phyloP scores from a whole-genome alignment of 75 land plant genomes.

The Pinus tabuliformis region DNA sequence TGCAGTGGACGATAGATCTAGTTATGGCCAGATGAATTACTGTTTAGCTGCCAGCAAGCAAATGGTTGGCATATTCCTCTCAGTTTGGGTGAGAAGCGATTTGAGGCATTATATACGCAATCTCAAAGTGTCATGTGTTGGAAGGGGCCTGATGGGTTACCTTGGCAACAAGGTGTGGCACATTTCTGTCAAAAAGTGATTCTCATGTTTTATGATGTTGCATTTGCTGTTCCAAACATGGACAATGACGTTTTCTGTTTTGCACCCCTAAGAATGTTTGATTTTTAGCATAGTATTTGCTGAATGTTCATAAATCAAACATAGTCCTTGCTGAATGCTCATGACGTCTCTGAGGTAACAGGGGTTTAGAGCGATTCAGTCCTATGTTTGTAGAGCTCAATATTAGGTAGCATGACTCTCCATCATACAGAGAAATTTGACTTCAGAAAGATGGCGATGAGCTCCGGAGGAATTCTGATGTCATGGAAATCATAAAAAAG shows the following conservation, averaged over 20 bases:
- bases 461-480: slow-evolving; percentile 66
- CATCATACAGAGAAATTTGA: slow-evolving; percentile 65
- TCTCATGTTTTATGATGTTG: background rate
- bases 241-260: background rate
- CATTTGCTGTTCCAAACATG: background rate
- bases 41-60: slow-evolving; percentile 83
- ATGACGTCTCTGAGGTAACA: background rate
- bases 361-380: background rate
- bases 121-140: slow-evolving; percentile 88
- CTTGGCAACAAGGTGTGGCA: slow-evolving; percentile 85
- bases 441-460: slow-evolving; percentile 75
- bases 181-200: background rate
- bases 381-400: slow-evolving; percentile 61
- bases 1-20: too few species aligned
- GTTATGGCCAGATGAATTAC: slow-evolving; percentile 16
- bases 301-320: background rate
- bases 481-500: slow-evolving; percentile 61
- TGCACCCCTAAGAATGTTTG: background rate
- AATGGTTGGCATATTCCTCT: slow-evolving; percentile 90
- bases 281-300: background rate
- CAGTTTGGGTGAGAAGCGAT: slow-evolving; percentile 77
- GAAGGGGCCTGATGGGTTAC: slow-evolving; percentile 88
- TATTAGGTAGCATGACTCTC: slow-evolving; percentile 78
- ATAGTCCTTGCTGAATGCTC: background rate
- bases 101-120: slow-evolving; percentile 62